phyloP scores from a whole-genome alignment of 768 basidiomycete species.

The Saitozyma sp. region DNA sequence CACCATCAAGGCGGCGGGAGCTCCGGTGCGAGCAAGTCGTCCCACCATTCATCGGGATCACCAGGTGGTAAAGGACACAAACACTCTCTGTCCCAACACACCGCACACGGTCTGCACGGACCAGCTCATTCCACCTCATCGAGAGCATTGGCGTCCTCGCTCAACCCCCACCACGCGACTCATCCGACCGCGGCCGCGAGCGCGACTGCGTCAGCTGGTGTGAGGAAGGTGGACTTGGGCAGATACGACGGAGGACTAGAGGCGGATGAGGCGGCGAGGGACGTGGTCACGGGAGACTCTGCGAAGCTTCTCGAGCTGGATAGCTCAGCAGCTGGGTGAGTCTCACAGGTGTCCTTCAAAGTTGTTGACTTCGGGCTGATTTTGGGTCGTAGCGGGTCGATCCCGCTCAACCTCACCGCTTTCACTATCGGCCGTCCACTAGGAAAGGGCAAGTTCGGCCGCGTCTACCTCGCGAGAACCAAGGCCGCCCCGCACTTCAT shows the following conservation, averaged over 20 bases:
- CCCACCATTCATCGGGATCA: neutral
- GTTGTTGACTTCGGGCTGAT: slow-evolving; percentile 8
- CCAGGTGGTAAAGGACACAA: slow-evolving; percentile 15
- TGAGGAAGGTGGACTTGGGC: slow-evolving; percentile 57
- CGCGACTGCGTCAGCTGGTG: slow-evolving; percentile 1
- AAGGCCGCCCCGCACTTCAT: slow-evolving; percentile 85
- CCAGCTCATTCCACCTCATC: slow-evolving; percentile 39
- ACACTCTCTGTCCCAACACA: slow-evolving; percentile 33
- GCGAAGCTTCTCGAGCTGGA: slow-evolving; percentile 80
- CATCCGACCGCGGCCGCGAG: neutral
- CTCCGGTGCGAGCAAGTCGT: slow-evolving; percentile 8
- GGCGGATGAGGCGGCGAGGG: slow-evolving; percentile 66
- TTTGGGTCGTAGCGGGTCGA: slow-evolving; percentile 16
- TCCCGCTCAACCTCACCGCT: slow-evolving; percentile 75
- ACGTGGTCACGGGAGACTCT: slow-evolving; percentile 71
- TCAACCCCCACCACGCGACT: slow-evolving; percentile 1
- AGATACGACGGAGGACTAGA: slow-evolving; percentile 97
- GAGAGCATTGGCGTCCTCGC: neutral
- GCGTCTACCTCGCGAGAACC: slow-evolving; percentile 97
- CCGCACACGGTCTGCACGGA: slow-evolving; percentile 53
- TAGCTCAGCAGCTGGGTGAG: slow-evolving; percentile 58
- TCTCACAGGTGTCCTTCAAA: neutral
- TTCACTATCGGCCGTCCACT: slow-evolving; percentile 95
- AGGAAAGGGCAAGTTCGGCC: slow-evolving; percentile 99
- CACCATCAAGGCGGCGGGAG: neutral